Evolutionary conservation across 2,329 filamentous ascomycete genomes (phyloP), one percentile per base, ranked within the genome.

Genomic region (Ampelomyces quisqualis): DNA sequence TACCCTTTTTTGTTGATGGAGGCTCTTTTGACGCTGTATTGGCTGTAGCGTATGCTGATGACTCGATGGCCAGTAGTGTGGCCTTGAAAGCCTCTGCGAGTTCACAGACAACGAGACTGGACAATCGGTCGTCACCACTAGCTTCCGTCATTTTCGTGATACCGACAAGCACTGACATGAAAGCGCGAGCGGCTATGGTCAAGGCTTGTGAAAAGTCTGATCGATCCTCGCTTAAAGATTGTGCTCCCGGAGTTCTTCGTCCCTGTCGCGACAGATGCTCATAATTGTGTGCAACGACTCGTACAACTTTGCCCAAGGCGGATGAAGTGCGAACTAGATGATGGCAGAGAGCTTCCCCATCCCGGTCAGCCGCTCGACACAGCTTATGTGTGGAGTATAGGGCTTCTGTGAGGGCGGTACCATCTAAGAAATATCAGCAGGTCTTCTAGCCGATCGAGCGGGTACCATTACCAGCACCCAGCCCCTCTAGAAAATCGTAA

Each of bases 51-150:
- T 45, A 49, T 17, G 64, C 66, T 30, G 50, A 56, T 22, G 47
- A 34, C 17, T 58, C 53, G 7, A 73, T 61, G 2, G 50, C 48
- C 8, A 57, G 34, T 7, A 75, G 49, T 1, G 69, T 48, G 4
- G 41, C 45, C 2, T 60, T 62, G 55, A 70, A 73, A 60, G 70
- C 70, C 3, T 62, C 55, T 8, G 69, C 58, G 9, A 59, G 45
- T 37, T 62, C 62, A 22, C 59, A 67, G 5, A 67, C 48, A 10
- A 69, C 43, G 6, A 60, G 35, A 18, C 49, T 55, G 0, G 51
- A 15, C 3, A 57, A 46, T 10, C 53, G 48, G 2, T 35, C 38
- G 7, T 55, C 51, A 6, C 34, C n/a, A 15, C 42, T 39, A 7
- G 43, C 26, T 5, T 50, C 38, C 7, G 41, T 32, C 18, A 69